Conservation (phyloP, 2,329 filamentous ascomycete genomes). For the Fusarium luffae region DNA sequence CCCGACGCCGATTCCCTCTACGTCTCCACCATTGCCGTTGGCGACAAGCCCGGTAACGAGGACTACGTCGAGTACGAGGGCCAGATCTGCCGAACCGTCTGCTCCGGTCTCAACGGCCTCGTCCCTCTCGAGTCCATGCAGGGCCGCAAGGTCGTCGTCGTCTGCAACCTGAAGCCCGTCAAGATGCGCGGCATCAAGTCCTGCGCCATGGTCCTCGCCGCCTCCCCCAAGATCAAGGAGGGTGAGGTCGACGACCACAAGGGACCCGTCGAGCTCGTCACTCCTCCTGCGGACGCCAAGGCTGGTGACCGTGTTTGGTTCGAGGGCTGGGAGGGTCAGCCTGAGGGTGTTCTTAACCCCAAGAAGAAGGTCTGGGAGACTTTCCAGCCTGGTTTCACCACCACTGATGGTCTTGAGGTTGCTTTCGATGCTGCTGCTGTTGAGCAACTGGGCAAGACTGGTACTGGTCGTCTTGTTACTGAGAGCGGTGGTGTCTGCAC, state of each 20-base stretch:
- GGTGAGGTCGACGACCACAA: slow-evolving; percentile 85
- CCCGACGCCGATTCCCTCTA: slow-evolving; percentile 96
- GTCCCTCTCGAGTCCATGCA: slow-evolving; percentile 97
- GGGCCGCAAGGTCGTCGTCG: slow-evolving; percentile 90
- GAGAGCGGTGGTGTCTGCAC: slow-evolving; percentile 83
- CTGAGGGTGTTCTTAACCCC: slow-evolving; percentile 92
- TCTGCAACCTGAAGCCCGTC: slow-evolving; percentile 98
- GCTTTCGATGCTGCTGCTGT: slow-evolving; percentile 85
- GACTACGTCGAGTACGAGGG: slow-evolving; percentile 94
- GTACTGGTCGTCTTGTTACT: slow-evolving; percentile 76
- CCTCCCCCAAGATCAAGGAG: slow-evolving; percentile 83
- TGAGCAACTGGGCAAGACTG: slow-evolving; percentile 79
- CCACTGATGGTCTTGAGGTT: slow-evolving; percentile 82
- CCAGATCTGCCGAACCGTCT: slow-evolving; percentile 92
- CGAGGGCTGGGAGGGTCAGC: slow-evolving; percentile 92
- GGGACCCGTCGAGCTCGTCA: slow-evolving; percentile 91
- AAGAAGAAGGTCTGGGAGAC: slow-evolving; percentile 99
- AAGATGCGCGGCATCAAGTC: slow-evolving; percentile 93
- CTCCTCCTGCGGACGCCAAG: slow-evolving; percentile 79
- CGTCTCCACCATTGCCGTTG: slow-evolving; percentile 95
- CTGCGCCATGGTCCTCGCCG: slow-evolving; percentile 91
- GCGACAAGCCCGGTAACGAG: slow-evolving; percentile 81
- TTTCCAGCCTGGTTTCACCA: slow-evolving; percentile 96
- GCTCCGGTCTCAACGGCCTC: slow-evolving; percentile 94
- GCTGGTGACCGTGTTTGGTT: slow-evolving; percentile 93